Evolutionary conservation across 306 rosid genomes (phyloP).

Genomic region (Lathyrus sativus): DNA sequence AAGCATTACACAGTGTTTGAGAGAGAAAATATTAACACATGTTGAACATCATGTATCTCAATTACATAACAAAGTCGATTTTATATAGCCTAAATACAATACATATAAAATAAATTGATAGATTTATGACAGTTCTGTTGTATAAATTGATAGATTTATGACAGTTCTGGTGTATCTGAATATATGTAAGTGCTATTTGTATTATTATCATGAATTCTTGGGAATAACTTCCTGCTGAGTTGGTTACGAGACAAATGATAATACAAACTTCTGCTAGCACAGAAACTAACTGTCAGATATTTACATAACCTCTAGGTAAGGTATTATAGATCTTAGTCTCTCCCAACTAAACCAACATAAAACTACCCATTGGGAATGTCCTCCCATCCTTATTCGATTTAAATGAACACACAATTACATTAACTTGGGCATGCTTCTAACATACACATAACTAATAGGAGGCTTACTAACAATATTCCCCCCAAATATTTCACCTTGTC

Average conservation of each 20-base stretch:
- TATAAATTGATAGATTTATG: slow-evolving; percentile 1
- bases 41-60: neutral
- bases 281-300: neutral
- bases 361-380: slow-evolving; percentile 2
- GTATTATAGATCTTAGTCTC: neutral
- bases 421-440: neutral
- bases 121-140: neutral
- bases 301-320: slow-evolving; percentile 1
- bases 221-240: slow-evolving; percentile 4
- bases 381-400: slow-evolving; percentile 2
- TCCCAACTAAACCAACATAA: slow-evolving; percentile 6
- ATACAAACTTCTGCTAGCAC: neutral
- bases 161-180: neutral
- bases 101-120: neutral
- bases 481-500: neutral
- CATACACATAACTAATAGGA: neutral
- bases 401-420: neutral
- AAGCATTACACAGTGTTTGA: slow-evolving; percentile 11
- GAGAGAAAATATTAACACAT: slow-evolving; percentile 2
- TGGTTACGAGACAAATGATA: neutral
- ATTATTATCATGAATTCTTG: neutral
- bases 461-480: neutral
- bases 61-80: neutral
- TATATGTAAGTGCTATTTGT: neutral
- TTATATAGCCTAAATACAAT: neutral